Evolutionary conservation across 139 green algal species (phyloP), one percentile per base, ranked within the genome.

Genomic region (Tetraselmis striata): DNA sequence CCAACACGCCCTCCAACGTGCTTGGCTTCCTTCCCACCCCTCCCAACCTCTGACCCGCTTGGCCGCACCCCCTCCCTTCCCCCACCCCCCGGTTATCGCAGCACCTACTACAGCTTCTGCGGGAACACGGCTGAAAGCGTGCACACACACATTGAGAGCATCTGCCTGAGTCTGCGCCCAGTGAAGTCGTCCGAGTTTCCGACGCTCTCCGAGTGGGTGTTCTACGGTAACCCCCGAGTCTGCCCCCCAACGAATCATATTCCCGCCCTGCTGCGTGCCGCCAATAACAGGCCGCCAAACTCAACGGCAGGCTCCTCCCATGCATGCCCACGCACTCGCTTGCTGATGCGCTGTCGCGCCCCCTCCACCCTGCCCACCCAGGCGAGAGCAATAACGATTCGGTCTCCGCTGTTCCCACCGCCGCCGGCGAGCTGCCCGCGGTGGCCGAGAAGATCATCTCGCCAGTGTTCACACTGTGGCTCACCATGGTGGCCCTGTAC

Each of bases 391-490:
- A n/a, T n/a, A n/a, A n/a, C n/a, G n/a, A n/a, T n/a, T n/a, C n/a
- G n/a, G n/a, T n/a, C n/a, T n/a, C n/a, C n/a, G n/a, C n/a, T n/a
- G n/a, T n/a, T n/a, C n/a, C n/a, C n/a, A n/a, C n/a, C n/a, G n/a
- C n/a, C n/a, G n/a, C n/a, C n/a, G n/a, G n/a, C n/a, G n/a, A n/a
- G n/a, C n/a, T n/a, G n/a, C n/a, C n/a, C n/a, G n/a, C n/a, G n/a
- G n/a, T n/a, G n/a, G 85, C 79, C 0, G 85, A 80, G 28, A 80
- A 87, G 24, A 80, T 91, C 0, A 92, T 97, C 29, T 94, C 87
- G 23, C 94, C 94, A 0, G 92, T 97, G 27, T 90, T 95, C 79
- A 94, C 85, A 1, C 83, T 95, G 78, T 98, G 94, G 94, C 83
- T 96, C 59, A 98, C 94, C 0, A 84, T 97, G 23, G 77, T 97